phyloP scores from a whole-genome alignment of 208 protist species.

The Acanthamoeba triangularis region DNA sequence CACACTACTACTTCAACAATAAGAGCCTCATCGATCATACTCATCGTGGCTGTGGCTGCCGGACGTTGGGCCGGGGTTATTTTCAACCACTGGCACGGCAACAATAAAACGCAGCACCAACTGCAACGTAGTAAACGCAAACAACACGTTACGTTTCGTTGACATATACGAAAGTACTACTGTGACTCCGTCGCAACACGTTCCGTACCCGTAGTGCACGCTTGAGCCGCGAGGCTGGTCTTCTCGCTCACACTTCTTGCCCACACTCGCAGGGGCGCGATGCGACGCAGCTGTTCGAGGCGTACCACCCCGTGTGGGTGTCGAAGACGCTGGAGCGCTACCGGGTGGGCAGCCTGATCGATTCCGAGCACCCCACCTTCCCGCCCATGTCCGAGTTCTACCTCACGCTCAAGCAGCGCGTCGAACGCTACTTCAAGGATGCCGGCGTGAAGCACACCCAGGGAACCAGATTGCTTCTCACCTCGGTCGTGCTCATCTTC shows the following conservation, averaged over 20 bases:
- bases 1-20: too few relatives aligned
- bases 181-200: too few relatives aligned
- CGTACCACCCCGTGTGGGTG: conserved; percentile 57
- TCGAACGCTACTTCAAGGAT: conserved; percentile 55
- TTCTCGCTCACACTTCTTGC: neutral
- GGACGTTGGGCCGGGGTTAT: neutral
- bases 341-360: conserved; percentile 42
- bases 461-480: conserved; percentile 5
- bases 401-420: conserved; percentile 70
- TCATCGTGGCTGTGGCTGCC: too few relatives aligned
- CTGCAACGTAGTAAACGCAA: neutral
- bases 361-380: conserved; percentile 58
- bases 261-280: conserved; percentile 5
- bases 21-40: too few relatives aligned
- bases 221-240: neutral
- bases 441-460: conserved; percentile 51
- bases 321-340: conserved; percentile 74
- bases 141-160: neutral
- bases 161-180: neutral
- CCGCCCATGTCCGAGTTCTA: conserved; percentile 74
- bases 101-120: neutral
- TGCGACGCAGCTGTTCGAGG: conserved; percentile 75
- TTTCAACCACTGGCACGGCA: neutral
- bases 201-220: too few relatives aligned
- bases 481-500: conserved; percentile 29